These are phyloP conservation scores for Cetradonia linearis DNA, from an alignment of 495 filamentous ascomycete genomes.

Conservation along the genomic window DNA sequence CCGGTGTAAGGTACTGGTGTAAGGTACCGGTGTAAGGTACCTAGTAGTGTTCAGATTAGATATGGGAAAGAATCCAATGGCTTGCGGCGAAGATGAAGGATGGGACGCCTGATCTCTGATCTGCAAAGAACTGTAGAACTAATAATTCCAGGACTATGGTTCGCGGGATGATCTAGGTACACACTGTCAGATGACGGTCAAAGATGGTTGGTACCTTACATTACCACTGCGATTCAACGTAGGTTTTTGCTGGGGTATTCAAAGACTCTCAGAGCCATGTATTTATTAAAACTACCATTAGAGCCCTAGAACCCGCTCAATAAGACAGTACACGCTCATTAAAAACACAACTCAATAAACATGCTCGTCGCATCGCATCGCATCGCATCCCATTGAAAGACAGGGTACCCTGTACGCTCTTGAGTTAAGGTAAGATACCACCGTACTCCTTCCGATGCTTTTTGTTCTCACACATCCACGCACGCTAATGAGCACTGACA, in stretches of 20 bases:
- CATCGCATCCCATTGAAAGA: neutral
- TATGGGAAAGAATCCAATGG: neutral
- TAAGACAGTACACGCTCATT: neutral
- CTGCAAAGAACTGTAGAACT: neutral
- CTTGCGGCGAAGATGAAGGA: neutral
- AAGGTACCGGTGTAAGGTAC: no score
- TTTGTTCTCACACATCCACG: neutral
- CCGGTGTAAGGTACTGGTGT: no score
- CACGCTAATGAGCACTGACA: conserved; percentile 7
- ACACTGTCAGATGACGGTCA: no score
- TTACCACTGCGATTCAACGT: no score
- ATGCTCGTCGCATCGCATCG: neutral
- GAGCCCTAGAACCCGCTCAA: neutral
- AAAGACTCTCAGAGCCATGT: neutral
- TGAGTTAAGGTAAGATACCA: neutral
- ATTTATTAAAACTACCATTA: conserved; percentile 1
- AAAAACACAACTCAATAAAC: neutral
- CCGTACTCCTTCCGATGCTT: conserved; percentile 7
- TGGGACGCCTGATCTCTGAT: conserved; percentile 2
- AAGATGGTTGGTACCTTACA: neutral
- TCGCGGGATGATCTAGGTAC: neutral
- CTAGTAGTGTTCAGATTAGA: conserved; percentile 6
- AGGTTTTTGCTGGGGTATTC: neutral
- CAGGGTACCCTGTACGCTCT: conserved; percentile 5
- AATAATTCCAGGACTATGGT: neutral